Evolutionary conservation across 2,329 filamentous ascomycete species (phyloP).

Genomic region (Aspergillus phoenicis): DNA sequence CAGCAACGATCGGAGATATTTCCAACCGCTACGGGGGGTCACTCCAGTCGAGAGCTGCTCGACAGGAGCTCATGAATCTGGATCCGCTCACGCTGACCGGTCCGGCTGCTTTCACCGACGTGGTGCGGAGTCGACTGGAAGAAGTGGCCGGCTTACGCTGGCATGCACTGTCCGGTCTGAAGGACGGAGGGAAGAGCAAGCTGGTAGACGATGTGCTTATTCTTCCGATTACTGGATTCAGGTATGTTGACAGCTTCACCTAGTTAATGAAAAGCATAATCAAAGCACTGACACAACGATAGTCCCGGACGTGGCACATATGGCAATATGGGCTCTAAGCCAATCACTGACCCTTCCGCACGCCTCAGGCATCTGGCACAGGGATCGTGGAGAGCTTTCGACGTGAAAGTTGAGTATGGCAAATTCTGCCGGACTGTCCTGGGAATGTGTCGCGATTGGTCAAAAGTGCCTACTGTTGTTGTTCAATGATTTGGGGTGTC

Average conservation of each 20-base stretch:
- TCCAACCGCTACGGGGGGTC: neutral
- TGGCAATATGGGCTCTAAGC: constrained; percentile 38
- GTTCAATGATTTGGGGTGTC: too few species aligned
- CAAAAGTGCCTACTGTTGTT: constrained; percentile 17
- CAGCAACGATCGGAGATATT: neutral
- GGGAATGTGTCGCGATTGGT: constrained; percentile 36
- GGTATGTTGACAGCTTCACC: constrained; percentile 18
- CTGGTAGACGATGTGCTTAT: constrained; percentile 35
- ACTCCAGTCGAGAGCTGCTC: constrained; percentile 13
- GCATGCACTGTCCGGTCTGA: constrained; percentile 34
- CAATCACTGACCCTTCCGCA: constrained; percentile 31
- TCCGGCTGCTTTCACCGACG: constrained; percentile 33
- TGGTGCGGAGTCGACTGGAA: constrained; percentile 27
- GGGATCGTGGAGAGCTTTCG: constrained; percentile 35
- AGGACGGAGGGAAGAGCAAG: constrained; percentile 34
- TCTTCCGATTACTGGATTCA: constrained; percentile 39
- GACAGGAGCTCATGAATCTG: constrained; percentile 12
- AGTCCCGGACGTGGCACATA: constrained; percentile 31
- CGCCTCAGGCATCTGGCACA: constrained; percentile 33
- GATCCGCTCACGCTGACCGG: constrained; percentile 36
- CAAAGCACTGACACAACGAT: neutral
- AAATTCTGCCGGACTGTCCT: constrained; percentile 39
- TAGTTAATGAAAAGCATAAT: too few species aligned
- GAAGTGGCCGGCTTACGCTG: constrained; percentile 30
- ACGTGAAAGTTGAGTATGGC: constrained; percentile 31